Conservation (phyloP, 345 rosid species). For the Psidium guajava region DNA sequence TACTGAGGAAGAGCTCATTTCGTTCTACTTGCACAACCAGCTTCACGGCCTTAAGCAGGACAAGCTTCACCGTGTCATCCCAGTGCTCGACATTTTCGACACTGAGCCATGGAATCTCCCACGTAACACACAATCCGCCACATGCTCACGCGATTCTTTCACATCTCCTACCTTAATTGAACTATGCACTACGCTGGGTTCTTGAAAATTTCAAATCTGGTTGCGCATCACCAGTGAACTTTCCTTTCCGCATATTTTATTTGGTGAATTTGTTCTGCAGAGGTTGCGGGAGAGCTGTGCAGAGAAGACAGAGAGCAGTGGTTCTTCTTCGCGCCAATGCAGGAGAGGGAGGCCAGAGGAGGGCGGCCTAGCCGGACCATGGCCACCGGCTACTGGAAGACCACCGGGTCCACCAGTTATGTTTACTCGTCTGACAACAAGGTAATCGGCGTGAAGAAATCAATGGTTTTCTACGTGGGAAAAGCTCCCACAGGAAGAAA, state of each 20-base stretch:
- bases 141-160: not conserved
- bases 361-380: not conserved
- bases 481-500: constrained; percentile 2
- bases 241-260: not conserved
- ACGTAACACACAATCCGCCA: not conserved
- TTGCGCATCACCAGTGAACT: not conserved
- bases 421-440: constrained; percentile 38
- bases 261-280: not conserved
- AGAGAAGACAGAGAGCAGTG: not conserved
- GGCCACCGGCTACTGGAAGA: not conserved
- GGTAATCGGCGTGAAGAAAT: constrained; percentile 67
- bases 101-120: not conserved
- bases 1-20: not conserved
- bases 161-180: not conserved
- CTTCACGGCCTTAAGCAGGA: not conserved
- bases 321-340: not conserved
- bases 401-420: not conserved
- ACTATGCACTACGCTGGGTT: not conserved
- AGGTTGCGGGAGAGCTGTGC: not conserved
- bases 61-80: not conserved
- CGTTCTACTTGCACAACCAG: not conserved
- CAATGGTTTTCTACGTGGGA: constrained; percentile 82
- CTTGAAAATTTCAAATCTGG: not conserved
- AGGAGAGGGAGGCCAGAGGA: not conserved
- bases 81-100: not conserved